Base-by-base conservation (phyloP, 805 yeast genomes). In the Lipomyces sp. region DNA sequence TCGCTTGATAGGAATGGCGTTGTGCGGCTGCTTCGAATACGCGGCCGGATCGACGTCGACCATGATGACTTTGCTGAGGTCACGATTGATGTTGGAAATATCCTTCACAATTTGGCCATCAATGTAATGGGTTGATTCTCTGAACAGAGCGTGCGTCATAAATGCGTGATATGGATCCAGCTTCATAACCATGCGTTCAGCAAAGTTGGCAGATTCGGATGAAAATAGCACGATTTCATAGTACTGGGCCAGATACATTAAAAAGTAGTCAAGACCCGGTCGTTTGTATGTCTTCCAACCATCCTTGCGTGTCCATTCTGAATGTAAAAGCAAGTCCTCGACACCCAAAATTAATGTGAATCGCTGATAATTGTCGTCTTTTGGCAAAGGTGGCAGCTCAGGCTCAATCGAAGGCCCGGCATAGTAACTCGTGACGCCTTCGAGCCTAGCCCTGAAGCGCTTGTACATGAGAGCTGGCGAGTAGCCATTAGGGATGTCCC, bases 281-380 rank as follows among this genome's bases (percentile, higher is more conserved):
- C 99, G 91, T 83, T 95, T 95, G 37, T 97, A 98, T 15, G 98
- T 94, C 81, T 95, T 88, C 99, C 99, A 95, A 63, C 99, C 99
- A 76, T 86, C 84, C 78, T 90, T 87, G 72, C 91, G 86, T 64
- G 90, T 85, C 99, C 99, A 95, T 69, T 89, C 90, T 51, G 96
- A 87, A 77, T 95, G 97, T 64, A 94, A 86, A 75, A 95, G 84
- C 67, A 95, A 81, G 75, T 95, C 99, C 74, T 95, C 99, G 74
- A 95, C 84, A 37, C 90, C 88, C 73, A 95, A 78, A 6, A 95
- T 98, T 71, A 95, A 82, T 2, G 99, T 95, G 76, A 90, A 80
- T 75, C 97, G 89, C 77, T 92, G 89, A 79, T 92, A 92, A 63
- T 94, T 96, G 74, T 90, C 94, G 7, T 88, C 88, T 42, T 96